Base-by-base conservation (phyloP, 768 basidiomycete species). In the Gloeostereum incarnatum region DNA sequence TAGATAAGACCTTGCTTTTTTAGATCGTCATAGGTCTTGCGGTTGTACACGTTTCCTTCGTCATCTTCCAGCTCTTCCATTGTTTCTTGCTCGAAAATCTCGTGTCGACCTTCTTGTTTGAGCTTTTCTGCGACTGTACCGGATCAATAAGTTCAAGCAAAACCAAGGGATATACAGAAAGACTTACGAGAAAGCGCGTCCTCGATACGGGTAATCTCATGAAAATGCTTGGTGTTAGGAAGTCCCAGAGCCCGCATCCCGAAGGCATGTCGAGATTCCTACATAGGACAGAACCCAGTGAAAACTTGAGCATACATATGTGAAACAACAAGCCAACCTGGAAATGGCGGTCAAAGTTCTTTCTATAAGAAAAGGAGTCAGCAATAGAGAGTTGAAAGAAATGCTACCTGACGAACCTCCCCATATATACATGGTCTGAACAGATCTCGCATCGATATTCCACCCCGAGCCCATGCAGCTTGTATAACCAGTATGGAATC, bases 41-140 rank as follows among this genome's bases (percentile, higher is more conserved):
- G 80, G 60, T 92, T 92, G 61, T 98, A 97, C 35, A 98, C 96
- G 50, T 99, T 98, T 11, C 96, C 96, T 56, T 98, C 96, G 32
- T 89, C 89, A 55, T 99, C 96, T 55, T 99, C 96, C 25, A 97
- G 72, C 59, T 99, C 96, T 58, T 98, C 96, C 75, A 93, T 94
- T 16, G 87, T 87, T 60, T 97, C 92, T 50, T 87, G 81, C 57
- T 87, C 81, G 42, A 86, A 85, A 38, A 97, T 83, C 53, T 98
- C 96, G 50, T 88, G 81, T 14, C 84, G 72, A n/a, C 96, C 96
- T 61, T 98, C 94, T 44, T 82, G 82, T 62, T 99, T 99, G 38
- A 99, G 73, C 54, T 92, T 94, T 54, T 99, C 96, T 6, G 94
- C 96, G 45, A 99, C 92, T 97, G 46, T 11, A 36, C 9, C 20